Evolutionary conservation across 2,329 filamentous ascomycete genomes (phyloP), one percentile per base, ranked within the genome.

Genomic region (Aspergillus sp.): DNA sequence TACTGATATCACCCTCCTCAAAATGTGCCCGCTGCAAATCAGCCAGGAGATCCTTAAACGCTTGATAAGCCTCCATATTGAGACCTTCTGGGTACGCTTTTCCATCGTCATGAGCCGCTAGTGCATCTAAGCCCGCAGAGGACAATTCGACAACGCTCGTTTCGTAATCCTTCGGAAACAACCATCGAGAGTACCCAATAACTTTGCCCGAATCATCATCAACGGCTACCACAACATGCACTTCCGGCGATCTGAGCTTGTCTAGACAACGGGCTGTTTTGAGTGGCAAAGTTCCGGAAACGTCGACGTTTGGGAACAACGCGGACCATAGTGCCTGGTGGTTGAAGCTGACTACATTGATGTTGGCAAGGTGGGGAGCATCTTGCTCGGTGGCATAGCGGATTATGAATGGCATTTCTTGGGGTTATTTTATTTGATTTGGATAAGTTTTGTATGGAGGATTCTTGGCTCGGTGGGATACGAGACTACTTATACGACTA

Each of bases 131-230:
- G 21, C 70, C 74, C 3, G 68, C 71, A 0, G 69, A 73, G 74
- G 83, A 82, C 32, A 79, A 69, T 47, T 69, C 68, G 8, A 67
- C 64, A 30, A 80, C 80, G 77, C 79, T 83, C 3, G 71, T 66
- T 7, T 30, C 10, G 2, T 25, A 3, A 2, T 15, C 25, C 2
- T 23, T 17, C 0, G 64, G 59, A 17, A 65, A 66, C 7, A 71
- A 64, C 84, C 83, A 86, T 65, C 84, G 82, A 4, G 78, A 77
- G 58, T 81, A 83, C 0, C 79, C 80, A 23, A 83, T 66, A 2
- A 82, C 60, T 51, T 66, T 54, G n/a, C 65, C 57, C 0, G 72
- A 50, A 2, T 44, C 21, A 0, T 51, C 41, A 52, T 80, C 77
- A 5, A 73, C 72, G 7, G 82, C 68, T 27, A 80, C 78, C 5